Evolutionary conservation across 1,139 yeast species (phyloP).

Genomic region (Maudiozyma humilis): DNA sequence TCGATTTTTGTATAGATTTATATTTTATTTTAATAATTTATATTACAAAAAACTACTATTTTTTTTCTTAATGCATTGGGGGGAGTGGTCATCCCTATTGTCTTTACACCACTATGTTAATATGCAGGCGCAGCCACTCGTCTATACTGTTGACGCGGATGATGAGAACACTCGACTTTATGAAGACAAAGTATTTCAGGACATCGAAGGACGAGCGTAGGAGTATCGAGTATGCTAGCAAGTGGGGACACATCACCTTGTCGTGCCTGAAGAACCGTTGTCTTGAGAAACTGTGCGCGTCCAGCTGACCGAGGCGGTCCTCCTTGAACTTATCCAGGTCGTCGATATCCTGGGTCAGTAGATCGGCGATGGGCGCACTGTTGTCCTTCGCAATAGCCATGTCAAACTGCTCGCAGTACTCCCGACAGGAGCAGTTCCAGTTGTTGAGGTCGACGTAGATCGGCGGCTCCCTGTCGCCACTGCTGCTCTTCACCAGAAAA

Average conservation of each 20-base stretch:
- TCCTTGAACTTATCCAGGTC: conserved; percentile 20
- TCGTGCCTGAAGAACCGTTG: conserved; percentile 22
- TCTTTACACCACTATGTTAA: conserved; percentile 22
- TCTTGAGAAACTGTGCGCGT: conserved; percentile 21
- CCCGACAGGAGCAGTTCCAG: conserved; percentile 30
- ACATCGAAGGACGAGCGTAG: conserved; percentile 19
- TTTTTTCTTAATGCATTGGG: too few relatives aligned
- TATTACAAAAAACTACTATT: neutral
- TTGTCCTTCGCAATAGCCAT: neutral
- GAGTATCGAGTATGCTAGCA: conserved; percentile 28
- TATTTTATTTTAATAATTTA: neutral
- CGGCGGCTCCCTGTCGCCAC: conserved; percentile 14
- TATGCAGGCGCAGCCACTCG: conserved; percentile 31
- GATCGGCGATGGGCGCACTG: conserved; percentile 2
- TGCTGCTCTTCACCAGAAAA: conserved; percentile 21
- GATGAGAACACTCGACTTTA: conserved; percentile 18
- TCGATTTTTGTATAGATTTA: too few relatives aligned
- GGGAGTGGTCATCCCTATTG: too few relatives aligned
- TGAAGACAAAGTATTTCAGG: conserved; percentile 19
- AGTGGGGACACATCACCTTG: conserved; percentile 28
- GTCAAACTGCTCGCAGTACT: conserved; percentile 16
- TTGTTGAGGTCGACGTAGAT: conserved; percentile 24
- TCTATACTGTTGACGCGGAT: conserved; percentile 24
- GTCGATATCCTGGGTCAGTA: conserved; percentile 14
- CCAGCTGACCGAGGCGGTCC: conserved; percentile 25